Evolutionary conservation across 208 protist species (phyloP), one percentile per base, ranked within the genome.

Genomic region (Porcisia hertigi): DNA sequence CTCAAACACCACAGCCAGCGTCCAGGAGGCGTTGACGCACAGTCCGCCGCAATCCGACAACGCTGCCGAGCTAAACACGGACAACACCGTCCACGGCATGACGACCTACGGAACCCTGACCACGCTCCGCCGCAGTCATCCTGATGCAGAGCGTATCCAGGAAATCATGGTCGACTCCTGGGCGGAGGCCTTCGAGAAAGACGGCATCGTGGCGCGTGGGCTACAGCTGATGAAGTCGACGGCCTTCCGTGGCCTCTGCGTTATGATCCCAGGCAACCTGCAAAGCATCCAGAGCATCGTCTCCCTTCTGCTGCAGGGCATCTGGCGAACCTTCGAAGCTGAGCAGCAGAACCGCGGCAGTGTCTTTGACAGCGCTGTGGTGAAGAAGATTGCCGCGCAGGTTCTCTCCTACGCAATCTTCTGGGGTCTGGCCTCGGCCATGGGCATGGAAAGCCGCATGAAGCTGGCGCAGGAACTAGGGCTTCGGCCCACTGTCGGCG

Each of bases 191-290:
- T 99, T 99, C 80, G 89, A 84, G 45, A 69, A 80, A 11, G 83
- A 88, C 39, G 96, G 88, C 23, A 70, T 99, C 11, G 84, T 99
- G 16, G 79, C 88, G 45, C 80, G 88, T 16, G 93, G 94, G 12
- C 67, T 99, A 39, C 69, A 84, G 41, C 79, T 94, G 25, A 87
- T 94, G 71, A 84, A 80, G 43, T 67, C 76, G 43, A 47, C 89
- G 34, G 71, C 83, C 47, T 91, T 93, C 64, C 93, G 97, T 52
- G 85, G 74, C 49, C 54, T 70, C 47, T 88, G 84, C 73, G 95
- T 99, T 75, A 99, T 99, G 99, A 91, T 97, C 62, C 96, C 97
- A 65, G 94, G 89, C 53, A 76, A 87, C 8, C 77, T 98, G 25
- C 93, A 98, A 74, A 75, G 93, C 58, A 76, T 99, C 8, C 85